Percentiles rank a stretch among this genome's conserved stretches.
Conservation (phyloP, 129 eudicot species). For the Helichrysum umbraculigerum region DNA sequence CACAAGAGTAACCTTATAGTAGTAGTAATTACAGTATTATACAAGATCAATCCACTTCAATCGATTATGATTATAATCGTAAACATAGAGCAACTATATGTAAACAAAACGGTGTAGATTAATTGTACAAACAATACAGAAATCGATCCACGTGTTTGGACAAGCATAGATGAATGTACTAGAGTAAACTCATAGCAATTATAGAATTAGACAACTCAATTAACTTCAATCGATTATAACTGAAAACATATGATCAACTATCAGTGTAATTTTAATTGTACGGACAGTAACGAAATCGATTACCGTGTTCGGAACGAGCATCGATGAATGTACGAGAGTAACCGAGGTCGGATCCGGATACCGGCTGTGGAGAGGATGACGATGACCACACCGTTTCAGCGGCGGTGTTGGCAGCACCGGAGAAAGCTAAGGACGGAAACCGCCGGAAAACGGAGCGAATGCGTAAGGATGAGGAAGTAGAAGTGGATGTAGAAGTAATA, state of each 20-base stretch:
- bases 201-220: background rate
- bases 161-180: background rate
- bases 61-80: background rate
- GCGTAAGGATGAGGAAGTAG: slow-evolving; percentile 25
- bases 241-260: background rate
- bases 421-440: slow-evolving; percentile 37
- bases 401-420: slow-evolving; percentile 40
- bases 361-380: slow-evolving; percentile 21
- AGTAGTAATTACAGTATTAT: background rate
- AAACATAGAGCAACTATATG: background rate
- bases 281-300: background rate
- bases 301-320: slow-evolving; percentile 61
- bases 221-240: background rate
- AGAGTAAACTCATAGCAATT: background rate
- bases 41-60: background rate
- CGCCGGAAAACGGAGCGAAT: slow-evolving; percentile 34
- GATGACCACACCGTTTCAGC: slow-evolving; percentile 46
- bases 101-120: background rate
- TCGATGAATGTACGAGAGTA: slow-evolving; percentile 62
- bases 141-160: background rate
- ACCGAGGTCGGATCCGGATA: slow-evolving; percentile 37
- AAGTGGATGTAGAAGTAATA: slow-evolving; percentile 24
- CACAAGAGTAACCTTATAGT: background rate
- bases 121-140: background rate
- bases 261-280: background rate